Base-by-base conservation (phyloP, 2,329 filamentous ascomycete species). In the Aspergillus terreus region DNA sequence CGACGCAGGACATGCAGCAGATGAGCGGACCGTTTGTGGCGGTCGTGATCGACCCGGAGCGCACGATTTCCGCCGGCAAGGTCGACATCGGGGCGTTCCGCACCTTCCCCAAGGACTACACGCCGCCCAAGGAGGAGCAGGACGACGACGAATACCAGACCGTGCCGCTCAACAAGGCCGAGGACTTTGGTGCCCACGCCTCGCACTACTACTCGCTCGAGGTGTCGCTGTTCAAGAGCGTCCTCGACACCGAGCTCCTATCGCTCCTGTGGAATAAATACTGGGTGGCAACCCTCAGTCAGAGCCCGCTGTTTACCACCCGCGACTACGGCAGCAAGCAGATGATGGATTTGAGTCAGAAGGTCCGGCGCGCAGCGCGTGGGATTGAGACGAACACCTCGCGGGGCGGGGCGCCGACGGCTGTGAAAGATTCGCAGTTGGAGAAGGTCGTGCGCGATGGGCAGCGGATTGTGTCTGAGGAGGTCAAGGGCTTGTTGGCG, bases 211-310 rank as follows among this genome's bases (percentile, higher is more conserved):
- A 99, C 73, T 81, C 87, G 12, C 81, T 99, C 5, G 88, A 95
- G 55, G 88, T 97, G 12, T 90, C 90, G 30, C 90, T 95, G 72
- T 99, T 90, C 81, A 97, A 97, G 76, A 94, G 89, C 57, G 87
- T 88, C 0, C 85, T 99, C 25, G 94, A 99, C 72, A 82, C 85
- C 2, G 87, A 91, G 62, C 80, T 99, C 21, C 79, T 99, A 4
- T 90, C 95, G 65, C 81, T 90, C 47, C 78, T 99, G 27, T 97
- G 94, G 94, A 96, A 96, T 77, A 97, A 97, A 73, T 99, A 99
- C 78, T 74, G 71, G 94, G 92, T 96, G 32, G 89, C 95, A 66
- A 99, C 94, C 5, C 82, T 99, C 17, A 95, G 90, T 30, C 90
- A 95, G 63, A 94, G 85, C 61, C 92, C 92, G 19, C 81, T 96